Evolutionary conservation across 768 basidiomycete genomes (phyloP), one percentile per base, ranked within the genome.

Genomic region (Phanerochaete carnosa): DNA sequence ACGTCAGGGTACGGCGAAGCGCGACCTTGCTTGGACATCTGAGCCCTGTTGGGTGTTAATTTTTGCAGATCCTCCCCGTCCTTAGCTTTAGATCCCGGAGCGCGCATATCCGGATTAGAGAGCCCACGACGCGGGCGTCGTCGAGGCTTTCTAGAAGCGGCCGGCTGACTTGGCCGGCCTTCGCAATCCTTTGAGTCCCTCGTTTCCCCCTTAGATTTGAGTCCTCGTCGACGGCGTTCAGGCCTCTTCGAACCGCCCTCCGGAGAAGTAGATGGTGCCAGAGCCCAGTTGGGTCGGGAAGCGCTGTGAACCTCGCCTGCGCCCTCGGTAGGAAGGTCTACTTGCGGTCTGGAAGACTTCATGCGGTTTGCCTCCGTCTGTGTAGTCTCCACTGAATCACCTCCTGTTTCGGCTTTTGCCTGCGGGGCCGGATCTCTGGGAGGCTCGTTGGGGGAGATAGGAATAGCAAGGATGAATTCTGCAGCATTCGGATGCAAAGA

Each of bases 401-500:
- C 15, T 33, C 22, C 29, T 12, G 16, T n/a, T 29, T 45, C 28
- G 13, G 26, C n/a, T 23, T 13, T 29, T 4, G 39, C 43, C 23
- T 26, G n/a, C 8, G 6, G 15, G 22, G 15, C 33, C 1, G 30
- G 19, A 54, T 45, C 22, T 52, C n/a, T 37, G 45, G 22, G 43
- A 25, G 29, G 51, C 30, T 26, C 32, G 6, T 28, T 12, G 49
- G 1, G 61, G 59, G 59, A 46, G 6, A 64, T 30, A 9, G 62
- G 62, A 22, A 60, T 33, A 7, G 59, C 55, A 37, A 69, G 59
- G 19, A 69, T 54, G 39, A 57, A 35, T 13, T 61, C 60, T 3
- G 64, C 62, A 26, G 63, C 47, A 8, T 64, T 59, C 1, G 68
- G 68, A 49, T 53, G 62, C 29, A 59, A 57, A 9, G 62, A 22